phyloP scores from a whole-genome alignment of 1,284 basidiomycete species.

The Trichosporon ovoides region DNA sequence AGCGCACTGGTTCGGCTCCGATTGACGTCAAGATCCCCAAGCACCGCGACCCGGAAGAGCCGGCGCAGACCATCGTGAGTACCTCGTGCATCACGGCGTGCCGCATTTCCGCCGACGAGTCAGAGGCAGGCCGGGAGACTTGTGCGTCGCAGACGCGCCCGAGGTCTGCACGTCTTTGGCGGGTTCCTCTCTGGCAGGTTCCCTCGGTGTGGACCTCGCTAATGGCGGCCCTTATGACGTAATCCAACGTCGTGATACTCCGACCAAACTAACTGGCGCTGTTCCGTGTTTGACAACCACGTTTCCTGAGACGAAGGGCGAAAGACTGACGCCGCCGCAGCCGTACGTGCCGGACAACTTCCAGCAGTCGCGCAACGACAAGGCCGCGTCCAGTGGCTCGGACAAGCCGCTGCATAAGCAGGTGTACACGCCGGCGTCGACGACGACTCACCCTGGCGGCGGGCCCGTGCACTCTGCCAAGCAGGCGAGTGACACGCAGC shows the following conservation, averaged over 20 bases:
- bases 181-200: constrained; percentile 4
- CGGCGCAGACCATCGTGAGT: constrained; percentile 41
- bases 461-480: constrained; percentile 56
- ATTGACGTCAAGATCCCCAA: constrained; percentile 23
- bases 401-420: constrained; percentile 27
- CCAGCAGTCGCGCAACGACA: constrained; percentile 3
- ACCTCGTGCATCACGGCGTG: neutral
- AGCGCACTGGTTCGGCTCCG: neutral
- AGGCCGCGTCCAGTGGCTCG: constrained; percentile 9
- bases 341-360: constrained; percentile 46
- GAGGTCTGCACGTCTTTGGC: neutral
- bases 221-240: neutral
- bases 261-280: neutral
- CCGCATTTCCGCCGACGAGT: neutral
- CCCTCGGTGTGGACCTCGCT: neutral
- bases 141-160: neutral
- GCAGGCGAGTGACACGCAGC: constrained; percentile 5
- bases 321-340: constrained; percentile 21
- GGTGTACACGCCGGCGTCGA: constrained; percentile 65
- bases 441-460: constrained; percentile 59
- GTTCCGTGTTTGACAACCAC: neutral
- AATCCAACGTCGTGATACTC: neutral
- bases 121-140: neutral
- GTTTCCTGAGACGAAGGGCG: too few species aligned
- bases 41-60: constrained; percentile 12